Conservation (phyloP, 805 yeast species). For the Schwanniomyces vanrijiae region DNA sequence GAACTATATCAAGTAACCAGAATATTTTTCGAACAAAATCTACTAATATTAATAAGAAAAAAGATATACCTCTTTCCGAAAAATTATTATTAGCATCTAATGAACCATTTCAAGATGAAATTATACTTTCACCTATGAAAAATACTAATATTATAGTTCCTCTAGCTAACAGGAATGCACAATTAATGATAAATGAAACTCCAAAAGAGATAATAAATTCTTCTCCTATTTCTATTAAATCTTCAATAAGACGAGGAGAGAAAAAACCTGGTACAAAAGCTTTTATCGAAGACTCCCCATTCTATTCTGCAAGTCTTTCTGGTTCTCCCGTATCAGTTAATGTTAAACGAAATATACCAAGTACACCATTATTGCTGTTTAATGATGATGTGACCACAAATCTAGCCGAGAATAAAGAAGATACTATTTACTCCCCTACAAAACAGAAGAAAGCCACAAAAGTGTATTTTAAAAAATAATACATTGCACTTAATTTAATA, state of each 20-base stretch:
- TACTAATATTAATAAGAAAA: not conserved
- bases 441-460: not conserved
- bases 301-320: slow-evolving; percentile 20
- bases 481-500: too few species aligned
- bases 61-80: not conserved
- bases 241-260: slow-evolving; percentile 3
- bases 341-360: not conserved
- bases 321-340: slow-evolving; percentile 14
- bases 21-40: not conserved
- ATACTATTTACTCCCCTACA: not conserved
- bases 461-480: not conserved
- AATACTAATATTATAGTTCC: not conserved
- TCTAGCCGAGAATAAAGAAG: not conserved
- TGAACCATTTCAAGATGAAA: not conserved
- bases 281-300: slow-evolving; percentile 35
- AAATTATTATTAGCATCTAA: not conserved
- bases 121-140: not conserved
- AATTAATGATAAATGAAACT: not conserved
- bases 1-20: not conserved
- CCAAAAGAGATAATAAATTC: not conserved
- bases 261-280: slow-evolving; percentile 38
- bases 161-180: not conserved
- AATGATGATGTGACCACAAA: not conserved
- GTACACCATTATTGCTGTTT: not conserved
- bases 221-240: slow-evolving; percentile 1